Conservation (phyloP, 495 filamentous ascomycete genomes). For the Gamarada debralockiae region DNA sequence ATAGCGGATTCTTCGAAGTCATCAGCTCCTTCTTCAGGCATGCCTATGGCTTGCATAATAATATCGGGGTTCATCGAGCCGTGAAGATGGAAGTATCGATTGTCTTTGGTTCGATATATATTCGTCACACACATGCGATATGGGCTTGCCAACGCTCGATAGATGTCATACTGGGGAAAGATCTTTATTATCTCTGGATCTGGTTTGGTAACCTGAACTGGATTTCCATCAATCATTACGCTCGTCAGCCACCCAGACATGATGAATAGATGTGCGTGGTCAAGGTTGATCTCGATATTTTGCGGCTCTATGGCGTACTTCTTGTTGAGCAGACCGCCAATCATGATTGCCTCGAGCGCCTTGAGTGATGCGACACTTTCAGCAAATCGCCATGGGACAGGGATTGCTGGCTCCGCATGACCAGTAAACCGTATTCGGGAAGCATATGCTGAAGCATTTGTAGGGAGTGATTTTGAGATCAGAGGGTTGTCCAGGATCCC, state of each 20-base stretch:
- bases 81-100: conserved; percentile 49
- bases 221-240: neutral
- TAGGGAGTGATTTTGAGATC: conserved; percentile 1
- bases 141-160: conserved; percentile 22
- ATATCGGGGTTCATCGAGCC: conserved; percentile 45
- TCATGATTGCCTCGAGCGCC: conserved; percentile 26
- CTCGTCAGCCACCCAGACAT: conserved; percentile 12
- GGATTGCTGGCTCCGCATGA: conserved; percentile 17
- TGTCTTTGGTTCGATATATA: conserved; percentile 50
- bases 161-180: conserved; percentile 1
- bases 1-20: too few species aligned
- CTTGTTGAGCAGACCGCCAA: conserved; percentile 23
- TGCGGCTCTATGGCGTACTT: conserved; percentile 22
- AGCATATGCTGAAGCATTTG: neutral
- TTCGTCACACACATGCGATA: conserved; percentile 33
- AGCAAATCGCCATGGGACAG: conserved; percentile 33
- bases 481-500: conserved; percentile 11
- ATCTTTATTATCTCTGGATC: neutral
- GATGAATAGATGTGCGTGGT: conserved; percentile 25
- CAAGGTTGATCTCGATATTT: conserved; percentile 24
- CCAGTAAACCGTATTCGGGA: conserved; percentile 20
- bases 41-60: conserved; percentile 36
- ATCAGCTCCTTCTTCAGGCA: conserved; percentile 22
- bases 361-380: conserved; percentile 30
- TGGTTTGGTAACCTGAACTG: neutral